phyloP scores from a whole-genome alignment of 495 filamentous ascomycete species.

The Hypoxylon lenormandii region DNA sequence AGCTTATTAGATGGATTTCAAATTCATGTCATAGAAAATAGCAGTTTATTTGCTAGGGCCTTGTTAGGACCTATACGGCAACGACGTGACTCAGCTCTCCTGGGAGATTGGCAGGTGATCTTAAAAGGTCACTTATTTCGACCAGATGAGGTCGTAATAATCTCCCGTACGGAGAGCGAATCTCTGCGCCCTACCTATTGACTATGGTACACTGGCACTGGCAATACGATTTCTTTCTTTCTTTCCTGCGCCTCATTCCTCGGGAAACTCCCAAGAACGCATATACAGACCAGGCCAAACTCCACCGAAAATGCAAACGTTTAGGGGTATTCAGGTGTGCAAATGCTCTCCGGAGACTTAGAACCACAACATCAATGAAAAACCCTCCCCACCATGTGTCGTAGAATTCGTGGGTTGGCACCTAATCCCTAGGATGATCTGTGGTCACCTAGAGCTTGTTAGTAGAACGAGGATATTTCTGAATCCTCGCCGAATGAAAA shows the following conservation, averaged over 20 bases:
- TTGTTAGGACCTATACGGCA: not conserved
- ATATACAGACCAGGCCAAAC: constrained; percentile 20
- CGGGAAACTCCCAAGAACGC: too few species aligned
- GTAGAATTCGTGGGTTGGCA: constrained; percentile 3
- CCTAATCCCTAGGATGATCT: not conserved
- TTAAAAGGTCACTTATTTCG: not conserved
- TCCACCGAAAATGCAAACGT: constrained; percentile 32
- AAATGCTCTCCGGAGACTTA: constrained; percentile 3
- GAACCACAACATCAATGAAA: not conserved
- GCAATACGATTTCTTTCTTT: too few species aligned
- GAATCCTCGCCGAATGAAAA: too few species aligned
- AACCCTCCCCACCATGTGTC: not conserved
- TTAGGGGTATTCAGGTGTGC: constrained; percentile 20
- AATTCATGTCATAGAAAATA: too few species aligned
- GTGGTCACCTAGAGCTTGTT: not conserved
- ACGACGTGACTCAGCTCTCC: not conserved
- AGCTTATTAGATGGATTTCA: too few species aligned
- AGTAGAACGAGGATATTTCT: not conserved
- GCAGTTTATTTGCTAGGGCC: too few species aligned
- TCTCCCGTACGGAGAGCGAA: not conserved
- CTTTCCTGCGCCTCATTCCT: too few species aligned
- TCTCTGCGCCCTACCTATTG: not conserved
- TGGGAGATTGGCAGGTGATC: not conserved
- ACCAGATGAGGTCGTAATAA: not conserved
- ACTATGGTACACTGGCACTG: too few species aligned